Conservation (phyloP, 2,329 filamentous ascomycete genomes). For the Seiridium unicorne region DNA sequence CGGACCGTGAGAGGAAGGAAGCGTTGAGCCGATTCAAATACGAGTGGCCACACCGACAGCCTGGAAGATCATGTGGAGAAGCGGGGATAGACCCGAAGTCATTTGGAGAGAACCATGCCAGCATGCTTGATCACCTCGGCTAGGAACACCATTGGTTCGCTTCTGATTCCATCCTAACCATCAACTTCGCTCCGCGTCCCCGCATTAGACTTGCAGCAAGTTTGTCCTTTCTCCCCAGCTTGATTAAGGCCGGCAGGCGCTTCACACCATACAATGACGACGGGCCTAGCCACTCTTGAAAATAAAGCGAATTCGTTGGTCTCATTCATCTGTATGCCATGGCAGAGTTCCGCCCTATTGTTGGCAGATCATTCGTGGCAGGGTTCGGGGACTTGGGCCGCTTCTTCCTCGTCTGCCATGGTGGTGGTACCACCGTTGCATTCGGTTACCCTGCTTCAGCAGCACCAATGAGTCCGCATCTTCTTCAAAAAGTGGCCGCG, state of each 20-base stretch:
- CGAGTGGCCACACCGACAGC: background rate
- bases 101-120: background rate
- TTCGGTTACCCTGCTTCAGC: background rate
- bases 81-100: background rate
- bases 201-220: background rate
- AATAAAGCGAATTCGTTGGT: background rate
- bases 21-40: background rate
- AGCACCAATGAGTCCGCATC: background rate
- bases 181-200: background rate
- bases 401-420: background rate
- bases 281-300: too few species aligned
- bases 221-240: background rate
- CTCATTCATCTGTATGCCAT: background rate
- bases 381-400: background rate
- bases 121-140: background rate
- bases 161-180: background rate
- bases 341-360: background rate
- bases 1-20: slow-evolving; percentile 7
- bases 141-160: background rate
- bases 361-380: background rate
- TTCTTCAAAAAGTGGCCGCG: background rate
- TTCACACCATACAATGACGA: too few species aligned
- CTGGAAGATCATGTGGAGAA: slow-evolving; percentile 2
- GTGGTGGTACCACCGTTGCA: background rate
- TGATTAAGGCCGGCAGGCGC: too few species aligned